Base-by-base conservation (phyloP, 768 basidiomycete genomes). In the Cystobasidium onofrii region DNA sequence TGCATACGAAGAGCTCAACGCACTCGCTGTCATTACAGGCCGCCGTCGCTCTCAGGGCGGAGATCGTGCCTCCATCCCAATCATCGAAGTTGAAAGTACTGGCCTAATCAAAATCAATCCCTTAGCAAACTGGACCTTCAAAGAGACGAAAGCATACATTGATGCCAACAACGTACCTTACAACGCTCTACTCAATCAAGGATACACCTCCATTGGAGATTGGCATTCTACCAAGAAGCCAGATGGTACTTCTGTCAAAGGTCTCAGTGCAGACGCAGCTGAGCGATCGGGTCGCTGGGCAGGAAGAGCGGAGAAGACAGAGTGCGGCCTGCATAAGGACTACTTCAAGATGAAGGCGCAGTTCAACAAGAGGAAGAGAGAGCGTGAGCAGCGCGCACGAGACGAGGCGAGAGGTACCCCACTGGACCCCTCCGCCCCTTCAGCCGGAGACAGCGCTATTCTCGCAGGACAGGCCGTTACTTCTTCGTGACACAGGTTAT, bases 101-200 rank as follows among this genome's bases (percentile, higher is more conserved):
- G 94, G 93, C 4, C 82, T 98, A 34, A 81, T 97, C 76, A 98
- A 99, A 83, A 86, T 99, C 57, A 98, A 99, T 81, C 95, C 95
- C 0, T 85, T 99, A 50, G 92, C 88, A 78, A 83, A 86, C 20
- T 99, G 96, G 96, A 86, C 85, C 25, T 95, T 96, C 81, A 80
- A 83, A 9, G 81, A 90, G 46, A 90, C 97, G 20, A 88, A 96
- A 75, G 88, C 87, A 81, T 94, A 97, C 81, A 85, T 95, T 75
- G 86, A 86, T 52, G 84, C 86, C 74, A 87, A 97, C 82, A 82
- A 86, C 55, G 93, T 97, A 0, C 94, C 94, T 1, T 86, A 87
- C 75, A 98, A 99, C 83, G 87, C 86, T 74, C 85, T 99, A 3
- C 86, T 99, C 46, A 87, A 87, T 74, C 87, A 92, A 80, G 96